phyloP scores from a whole-genome alignment of 345 rosid genomes.

The Erucastrum elatum region DNA sequence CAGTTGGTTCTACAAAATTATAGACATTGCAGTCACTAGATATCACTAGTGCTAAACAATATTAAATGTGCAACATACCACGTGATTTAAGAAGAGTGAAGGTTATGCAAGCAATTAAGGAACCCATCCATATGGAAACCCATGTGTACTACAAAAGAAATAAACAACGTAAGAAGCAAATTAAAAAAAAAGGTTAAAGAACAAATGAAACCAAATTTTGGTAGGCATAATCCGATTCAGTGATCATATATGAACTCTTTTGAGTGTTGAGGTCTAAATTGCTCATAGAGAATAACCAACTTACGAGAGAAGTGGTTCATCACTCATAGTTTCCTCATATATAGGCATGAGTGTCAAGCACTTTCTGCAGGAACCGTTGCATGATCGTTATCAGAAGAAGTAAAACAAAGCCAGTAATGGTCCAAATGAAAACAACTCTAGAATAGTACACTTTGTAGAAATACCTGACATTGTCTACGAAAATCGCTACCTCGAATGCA shows the following conservation, averaged over 20 bases:
- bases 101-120: constrained; percentile 78
- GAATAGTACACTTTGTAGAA: neutral
- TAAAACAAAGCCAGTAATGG: neutral
- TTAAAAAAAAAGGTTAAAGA: neutral
- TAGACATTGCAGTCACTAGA: no score
- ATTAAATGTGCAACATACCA: constrained; percentile 49
- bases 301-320: constrained; percentile 92
- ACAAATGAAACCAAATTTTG: neutral
- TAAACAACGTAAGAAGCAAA: constrained; percentile 25
- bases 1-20: neutral
- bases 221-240: neutral
- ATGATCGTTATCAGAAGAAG: constrained; percentile 1
- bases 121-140: constrained; percentile 89
- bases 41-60: no score
- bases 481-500: constrained; percentile 64
- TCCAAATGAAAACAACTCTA: no score
- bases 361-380: constrained; percentile 51
- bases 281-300: constrained; percentile 30
- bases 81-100: constrained; percentile 85
- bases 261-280: neutral
- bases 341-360: constrained; percentile 86
- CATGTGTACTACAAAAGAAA: constrained; percentile 73
- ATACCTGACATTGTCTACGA: constrained; percentile 85
- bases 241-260: neutral
- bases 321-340: constrained; percentile 86